Conservation (phyloP, 495 filamentous ascomycete species). For the Cenococcum geophilum region DNA sequence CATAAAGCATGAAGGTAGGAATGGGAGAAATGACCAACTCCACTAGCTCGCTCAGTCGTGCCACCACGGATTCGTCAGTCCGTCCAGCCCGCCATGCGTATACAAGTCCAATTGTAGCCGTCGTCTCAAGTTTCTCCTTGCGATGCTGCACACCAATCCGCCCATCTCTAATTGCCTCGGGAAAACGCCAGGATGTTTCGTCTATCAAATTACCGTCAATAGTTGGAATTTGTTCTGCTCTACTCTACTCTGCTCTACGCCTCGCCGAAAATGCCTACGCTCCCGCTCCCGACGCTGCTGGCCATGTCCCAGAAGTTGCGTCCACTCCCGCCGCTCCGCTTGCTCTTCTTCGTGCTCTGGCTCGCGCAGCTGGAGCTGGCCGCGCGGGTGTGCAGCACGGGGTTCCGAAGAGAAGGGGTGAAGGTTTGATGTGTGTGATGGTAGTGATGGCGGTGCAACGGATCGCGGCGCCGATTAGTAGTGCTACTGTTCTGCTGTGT, state of each 20-base stretch:
- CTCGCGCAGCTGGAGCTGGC: constrained; percentile 62
- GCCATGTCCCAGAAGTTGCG: constrained; percentile 86
- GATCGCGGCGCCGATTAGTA: constrained; percentile 46
- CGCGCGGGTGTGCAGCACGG: constrained; percentile 11
- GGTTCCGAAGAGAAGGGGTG: constrained; percentile 37
- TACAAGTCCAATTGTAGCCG: too few species aligned
- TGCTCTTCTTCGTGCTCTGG: constrained; percentile 64
- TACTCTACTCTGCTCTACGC: constrained; percentile 37
- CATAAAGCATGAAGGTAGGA: too few species aligned
- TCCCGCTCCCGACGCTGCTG: constrained; percentile 67
- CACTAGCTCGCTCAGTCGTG: too few species aligned
- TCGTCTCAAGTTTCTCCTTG: too few species aligned
- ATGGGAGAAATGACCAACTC: too few species aligned
- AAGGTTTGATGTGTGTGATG: constrained; percentile 20
- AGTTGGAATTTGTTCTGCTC: neutral
- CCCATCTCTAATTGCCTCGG: too few species aligned
- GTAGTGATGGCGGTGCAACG: constrained; percentile 41
- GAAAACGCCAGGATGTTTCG: too few species aligned
- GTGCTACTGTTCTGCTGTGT: constrained; percentile 40
- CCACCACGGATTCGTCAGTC: too few species aligned
- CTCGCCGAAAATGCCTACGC: constrained; percentile 71
- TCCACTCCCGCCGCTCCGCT: constrained; percentile 54
- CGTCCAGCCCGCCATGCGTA: too few species aligned
- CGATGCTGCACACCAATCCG: too few species aligned
- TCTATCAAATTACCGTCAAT: too few species aligned